phyloP scores from a whole-genome alignment of 805 yeast genomes.

The Schwanniomyces occidentalis region DNA sequence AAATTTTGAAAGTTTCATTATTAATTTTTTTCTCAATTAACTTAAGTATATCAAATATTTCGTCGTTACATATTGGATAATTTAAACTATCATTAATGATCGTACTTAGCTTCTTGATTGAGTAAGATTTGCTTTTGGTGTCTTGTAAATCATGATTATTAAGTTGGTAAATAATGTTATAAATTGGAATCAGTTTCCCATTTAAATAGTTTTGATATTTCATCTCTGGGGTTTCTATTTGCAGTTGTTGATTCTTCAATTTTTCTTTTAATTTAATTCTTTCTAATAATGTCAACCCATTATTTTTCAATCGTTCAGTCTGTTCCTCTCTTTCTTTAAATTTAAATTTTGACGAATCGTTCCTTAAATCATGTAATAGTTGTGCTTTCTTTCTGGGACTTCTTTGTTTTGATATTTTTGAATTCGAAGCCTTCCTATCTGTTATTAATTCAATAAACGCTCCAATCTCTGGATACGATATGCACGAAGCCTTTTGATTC shows the following conservation, averaged over 20 bases:
- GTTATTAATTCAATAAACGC: constrained; percentile 1
- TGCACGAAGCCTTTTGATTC: constrained; percentile 12
- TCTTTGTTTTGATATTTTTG: constrained; percentile 6
- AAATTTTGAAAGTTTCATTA: constrained; percentile 17
- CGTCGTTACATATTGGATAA: constrained; percentile 30
- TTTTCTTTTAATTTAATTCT: constrained; percentile 39
- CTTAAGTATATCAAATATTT: constrained; percentile 27
- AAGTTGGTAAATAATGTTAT: constrained; percentile 36
- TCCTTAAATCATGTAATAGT: constrained; percentile 22
- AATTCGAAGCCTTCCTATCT: too few relatives aligned
- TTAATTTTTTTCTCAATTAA: constrained; percentile 20
- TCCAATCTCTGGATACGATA: constrained; percentile 6
- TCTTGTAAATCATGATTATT: constrained; percentile 4
- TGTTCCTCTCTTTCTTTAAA: constrained; percentile 29
- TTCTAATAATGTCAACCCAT: constrained; percentile 36
- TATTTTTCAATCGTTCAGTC: constrained; percentile 14
- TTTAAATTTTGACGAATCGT: constrained; percentile 35
- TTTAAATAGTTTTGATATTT: constrained; percentile 22
- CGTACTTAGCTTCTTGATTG: constrained; percentile 25
- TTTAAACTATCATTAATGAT: constrained; percentile 33
- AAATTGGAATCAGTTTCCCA: constrained; percentile 30
- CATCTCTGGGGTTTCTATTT: constrained; percentile 18
- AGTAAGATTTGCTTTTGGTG: constrained; percentile 15
- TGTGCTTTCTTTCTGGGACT: neutral
- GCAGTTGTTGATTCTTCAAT: constrained; percentile 13